Conservation (phyloP, 2,329 filamentous ascomycete species). For the Talaromyces sp. region DNA sequence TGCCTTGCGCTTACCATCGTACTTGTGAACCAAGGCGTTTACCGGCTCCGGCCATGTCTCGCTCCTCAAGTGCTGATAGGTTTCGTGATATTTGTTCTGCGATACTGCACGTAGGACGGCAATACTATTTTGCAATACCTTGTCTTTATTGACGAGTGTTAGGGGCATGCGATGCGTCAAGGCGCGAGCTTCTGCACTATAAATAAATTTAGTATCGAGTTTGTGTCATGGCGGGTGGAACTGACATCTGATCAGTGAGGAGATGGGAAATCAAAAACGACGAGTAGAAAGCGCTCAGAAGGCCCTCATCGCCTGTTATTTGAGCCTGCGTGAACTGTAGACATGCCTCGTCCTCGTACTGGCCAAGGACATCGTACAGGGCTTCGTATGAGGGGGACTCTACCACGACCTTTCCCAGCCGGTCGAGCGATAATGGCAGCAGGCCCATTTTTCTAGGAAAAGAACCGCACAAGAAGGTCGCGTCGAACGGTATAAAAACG, state of each 20-base stretch:
- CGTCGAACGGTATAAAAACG: background rate
- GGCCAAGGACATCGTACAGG: conserved; percentile 31
- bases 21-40: conserved; percentile 28
- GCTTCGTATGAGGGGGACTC: conserved; percentile 26
- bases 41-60: conserved; percentile 31
- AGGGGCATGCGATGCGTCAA: conserved; percentile 33
- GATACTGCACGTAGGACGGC: conserved; percentile 34
- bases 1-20: conserved; percentile 27
- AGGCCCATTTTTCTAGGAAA: conserved; percentile 20
- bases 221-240: background rate
- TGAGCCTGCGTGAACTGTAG: conserved; percentile 22
- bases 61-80: conserved; percentile 32
- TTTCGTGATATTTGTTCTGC: conserved; percentile 31
- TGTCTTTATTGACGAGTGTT: conserved; percentile 23
- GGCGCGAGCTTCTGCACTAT: conserved; percentile 33
- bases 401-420: conserved; percentile 25
- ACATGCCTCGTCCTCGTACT: conserved; percentile 32
- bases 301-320: conserved; percentile 19
- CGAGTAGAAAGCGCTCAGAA: conserved; percentile 36
- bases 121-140: conserved; percentile 32
- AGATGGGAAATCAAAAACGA: conserved; percentile 37
- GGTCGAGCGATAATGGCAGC: conserved; percentile 25
- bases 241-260: conserved; percentile 36
- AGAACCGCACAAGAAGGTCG: background rate
- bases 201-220: background rate